These are phyloP conservation scores for Oryza glaberrima DNA, from an alignment of 176 grass and related monocot genomes.

Conservation along the genomic window DNA sequence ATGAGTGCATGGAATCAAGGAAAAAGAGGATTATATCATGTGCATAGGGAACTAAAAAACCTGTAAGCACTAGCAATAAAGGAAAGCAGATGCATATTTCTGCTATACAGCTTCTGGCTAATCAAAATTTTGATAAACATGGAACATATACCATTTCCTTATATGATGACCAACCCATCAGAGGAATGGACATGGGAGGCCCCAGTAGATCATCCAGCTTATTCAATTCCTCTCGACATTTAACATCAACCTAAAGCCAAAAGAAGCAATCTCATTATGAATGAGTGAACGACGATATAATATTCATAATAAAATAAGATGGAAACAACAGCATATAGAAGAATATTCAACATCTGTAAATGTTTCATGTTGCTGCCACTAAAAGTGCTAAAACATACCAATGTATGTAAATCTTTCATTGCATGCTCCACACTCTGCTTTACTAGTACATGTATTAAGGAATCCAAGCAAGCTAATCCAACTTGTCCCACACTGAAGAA, in stretches of 20 bases:
- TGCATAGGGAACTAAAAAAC: background rate
- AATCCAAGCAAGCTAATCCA: slow-evolving; percentile 75
- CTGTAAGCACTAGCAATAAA: background rate
- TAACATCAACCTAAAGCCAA: slow-evolving; percentile 55
- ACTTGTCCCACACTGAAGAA: slow-evolving; percentile 72
- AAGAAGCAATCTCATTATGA: background rate
- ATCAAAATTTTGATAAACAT: background rate
- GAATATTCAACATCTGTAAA: slow-evolving; percentile 6
- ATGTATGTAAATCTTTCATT: slow-evolving; percentile 45
- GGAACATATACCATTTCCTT: slow-evolving; percentile 57
- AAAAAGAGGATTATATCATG: background rate
- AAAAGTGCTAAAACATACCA: slow-evolving; percentile 42
- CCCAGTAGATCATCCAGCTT: slow-evolving; percentile 69
- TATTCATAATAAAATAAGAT: slow-evolving; percentile 17
- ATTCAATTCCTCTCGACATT: slow-evolving; percentile 49
- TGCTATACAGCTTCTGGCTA: background rate
- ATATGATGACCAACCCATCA: slow-evolving; percentile 67
- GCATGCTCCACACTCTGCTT: slow-evolving; percentile 60
- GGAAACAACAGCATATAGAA: background rate
- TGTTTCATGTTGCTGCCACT: background rate
- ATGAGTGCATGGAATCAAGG: background rate
- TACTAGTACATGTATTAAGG: slow-evolving; percentile 55
- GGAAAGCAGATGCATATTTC: background rate
- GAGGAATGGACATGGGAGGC: slow-evolving; percentile 62
- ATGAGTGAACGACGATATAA: slow-evolving; percentile 9